Evolutionary conservation across 345 rosid genomes (phyloP).

Genomic region (Rhodamnia argentea): DNA sequence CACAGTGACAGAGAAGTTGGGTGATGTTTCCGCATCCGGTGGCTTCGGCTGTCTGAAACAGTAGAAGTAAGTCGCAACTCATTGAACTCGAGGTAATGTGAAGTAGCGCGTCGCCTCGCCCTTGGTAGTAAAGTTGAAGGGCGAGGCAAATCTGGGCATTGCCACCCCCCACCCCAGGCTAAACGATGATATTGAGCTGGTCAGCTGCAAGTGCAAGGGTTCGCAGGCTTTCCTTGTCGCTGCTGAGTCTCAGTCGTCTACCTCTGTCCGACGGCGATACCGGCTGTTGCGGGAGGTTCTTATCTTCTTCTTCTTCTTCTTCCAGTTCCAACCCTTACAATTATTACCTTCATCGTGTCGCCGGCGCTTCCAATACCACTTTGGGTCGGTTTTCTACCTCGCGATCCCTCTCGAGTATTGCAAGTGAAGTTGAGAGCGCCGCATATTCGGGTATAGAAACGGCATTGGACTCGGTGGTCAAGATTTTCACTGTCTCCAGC

Average conservation of each 20-base stretch:
- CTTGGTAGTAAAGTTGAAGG: no score
- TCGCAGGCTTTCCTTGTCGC: neutral
- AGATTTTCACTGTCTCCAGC: conserved; percentile 45
- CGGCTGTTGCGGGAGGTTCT: neutral
- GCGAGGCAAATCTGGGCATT: no score
- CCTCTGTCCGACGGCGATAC: neutral
- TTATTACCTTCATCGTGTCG: neutral
- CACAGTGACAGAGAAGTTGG: no score
- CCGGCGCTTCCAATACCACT: neutral
- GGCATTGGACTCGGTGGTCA: conserved; percentile 65
- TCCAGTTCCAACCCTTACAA: neutral
- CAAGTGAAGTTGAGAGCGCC: neutral
- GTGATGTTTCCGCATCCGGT: no score
- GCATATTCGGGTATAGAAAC: conserved; percentile 27
- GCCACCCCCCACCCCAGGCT: neutral
- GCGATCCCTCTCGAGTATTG: neutral
- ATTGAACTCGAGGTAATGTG: no score
- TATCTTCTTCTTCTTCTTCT: neutral
- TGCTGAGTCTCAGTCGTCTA: neutral
- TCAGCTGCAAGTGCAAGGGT: neutral
- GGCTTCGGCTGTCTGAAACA: no score
- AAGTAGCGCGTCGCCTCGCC: no score
- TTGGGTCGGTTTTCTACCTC: neutral
- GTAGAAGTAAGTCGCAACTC: no score
- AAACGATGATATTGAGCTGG: neutral